phyloP scores from a whole-genome alignment of 2,329 filamentous ascomycete species.

The Myotisia sp. region DNA sequence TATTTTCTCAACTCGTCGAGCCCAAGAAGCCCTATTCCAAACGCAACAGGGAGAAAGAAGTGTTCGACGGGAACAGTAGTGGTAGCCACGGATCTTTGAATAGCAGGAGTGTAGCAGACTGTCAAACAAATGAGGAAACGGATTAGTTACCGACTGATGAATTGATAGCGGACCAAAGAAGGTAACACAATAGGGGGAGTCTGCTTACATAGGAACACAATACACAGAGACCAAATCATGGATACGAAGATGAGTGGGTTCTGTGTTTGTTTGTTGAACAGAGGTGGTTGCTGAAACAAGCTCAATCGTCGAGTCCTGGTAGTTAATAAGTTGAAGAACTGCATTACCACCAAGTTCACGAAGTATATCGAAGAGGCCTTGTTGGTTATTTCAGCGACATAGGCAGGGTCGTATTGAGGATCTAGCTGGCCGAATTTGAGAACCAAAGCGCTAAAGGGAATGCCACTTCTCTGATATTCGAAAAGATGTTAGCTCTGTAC shows the following conservation, averaged over 20 bases:
- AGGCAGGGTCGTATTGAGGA: constrained; percentile 38
- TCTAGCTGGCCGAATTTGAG: constrained; percentile 49
- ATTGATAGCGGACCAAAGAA: not conserved
- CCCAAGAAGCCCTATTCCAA: constrained; percentile 50
- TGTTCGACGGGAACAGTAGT: constrained; percentile 53
- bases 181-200: not conserved
- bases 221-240: constrained; percentile 52
- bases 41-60: constrained; percentile 63
- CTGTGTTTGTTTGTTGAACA: constrained; percentile 49
- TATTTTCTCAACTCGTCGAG: constrained; percentile 56
- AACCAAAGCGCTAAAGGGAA: constrained; percentile 52
- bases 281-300: constrained; percentile 58
- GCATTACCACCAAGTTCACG: constrained; percentile 66
- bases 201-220: constrained; percentile 52
- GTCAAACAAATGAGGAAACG: not conserved
- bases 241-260: constrained; percentile 58
- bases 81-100: constrained; percentile 49
- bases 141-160: not conserved
- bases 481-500: not conserved
- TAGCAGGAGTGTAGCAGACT: constrained; percentile 46
- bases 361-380: constrained; percentile 63
- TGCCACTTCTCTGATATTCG: constrained; percentile 35
- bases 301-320: constrained; percentile 51
- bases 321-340: constrained; percentile 55
- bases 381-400: constrained; percentile 43